phyloP scores from a whole-genome alignment of 169 alveolate species.

The Perkinsus chesapeaki region DNA sequence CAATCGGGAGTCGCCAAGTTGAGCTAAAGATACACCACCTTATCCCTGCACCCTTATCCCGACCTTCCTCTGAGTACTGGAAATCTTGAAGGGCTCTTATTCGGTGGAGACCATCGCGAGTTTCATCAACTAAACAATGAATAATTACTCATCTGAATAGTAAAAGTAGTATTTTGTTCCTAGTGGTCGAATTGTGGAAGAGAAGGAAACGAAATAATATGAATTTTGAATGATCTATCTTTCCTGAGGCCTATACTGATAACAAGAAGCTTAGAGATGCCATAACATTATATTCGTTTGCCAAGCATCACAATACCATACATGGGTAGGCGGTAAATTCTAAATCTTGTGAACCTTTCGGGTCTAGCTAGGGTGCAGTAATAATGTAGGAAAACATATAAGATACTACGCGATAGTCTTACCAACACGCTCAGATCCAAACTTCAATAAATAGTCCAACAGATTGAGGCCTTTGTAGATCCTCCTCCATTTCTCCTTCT shows the following conservation, averaged over 20 bases:
- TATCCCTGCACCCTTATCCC: conserved; percentile 64
- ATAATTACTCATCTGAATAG: too few relatives aligned
- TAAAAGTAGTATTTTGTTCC: too few relatives aligned
- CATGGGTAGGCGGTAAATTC: neutral
- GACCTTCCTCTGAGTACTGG: conserved; percentile 56
- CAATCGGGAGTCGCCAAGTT: neutral
- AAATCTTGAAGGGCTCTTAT: conserved; percentile 53
- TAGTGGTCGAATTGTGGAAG: too few relatives aligned
- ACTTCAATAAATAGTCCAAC: conserved; percentile 52
- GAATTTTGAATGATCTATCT: too few relatives aligned
- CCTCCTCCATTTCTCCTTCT: conserved; percentile 59
- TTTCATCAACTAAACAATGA: conserved; percentile 46
- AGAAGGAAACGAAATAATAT: too few relatives aligned
- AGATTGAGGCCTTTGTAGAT: conserved; percentile 58
- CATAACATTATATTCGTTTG: neutral
- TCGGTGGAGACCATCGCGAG: conserved; percentile 52
- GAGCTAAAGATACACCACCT: neutral
- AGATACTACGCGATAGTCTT: neutral
- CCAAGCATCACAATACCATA: neutral
- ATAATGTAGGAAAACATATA: too few relatives aligned
- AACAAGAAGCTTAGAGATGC: too few relatives aligned
- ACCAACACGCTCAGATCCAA: conserved; percentile 53
- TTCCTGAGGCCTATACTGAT: too few relatives aligned
- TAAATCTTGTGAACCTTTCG: neutral
- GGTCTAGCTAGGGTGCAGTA: too few relatives aligned